These are phyloP conservation scores for Sanguinoderma infundibulare DNA, from an alignment of 1,284 basidiomycete genomes.

Conservation along the genomic window DNA sequence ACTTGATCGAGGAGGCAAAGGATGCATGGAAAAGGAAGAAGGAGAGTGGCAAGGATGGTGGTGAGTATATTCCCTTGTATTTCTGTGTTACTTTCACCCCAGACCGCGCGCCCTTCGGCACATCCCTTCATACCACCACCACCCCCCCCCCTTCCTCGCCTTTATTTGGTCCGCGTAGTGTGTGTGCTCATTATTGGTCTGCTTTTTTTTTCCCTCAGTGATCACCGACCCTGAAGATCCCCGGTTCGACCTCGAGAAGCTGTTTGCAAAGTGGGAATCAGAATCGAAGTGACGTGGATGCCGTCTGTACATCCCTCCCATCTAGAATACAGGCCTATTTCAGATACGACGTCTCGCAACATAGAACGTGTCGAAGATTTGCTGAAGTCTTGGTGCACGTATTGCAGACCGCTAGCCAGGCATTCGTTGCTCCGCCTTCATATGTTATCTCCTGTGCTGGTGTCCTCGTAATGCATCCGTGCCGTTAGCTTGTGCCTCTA, in stretches of 20 bases:
- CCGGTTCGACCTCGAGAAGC: constrained; percentile 95
- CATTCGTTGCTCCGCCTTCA: not conserved
- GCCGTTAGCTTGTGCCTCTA: not conserved
- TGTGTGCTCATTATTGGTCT: not conserved
- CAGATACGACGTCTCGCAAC: constrained; percentile 1
- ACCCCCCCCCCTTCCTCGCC: not conserved
- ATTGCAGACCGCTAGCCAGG: not conserved
- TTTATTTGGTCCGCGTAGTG: not conserved
- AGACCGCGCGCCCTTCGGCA: too few species aligned
- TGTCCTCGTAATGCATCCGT: constrained; percentile 9
- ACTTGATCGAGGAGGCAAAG: constrained; percentile 87
- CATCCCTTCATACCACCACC: not conserved
- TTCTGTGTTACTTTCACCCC: not conserved
- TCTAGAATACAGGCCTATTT: constrained; percentile 24
- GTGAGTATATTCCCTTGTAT: constrained; percentile 44
- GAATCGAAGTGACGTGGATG: constrained; percentile 48
- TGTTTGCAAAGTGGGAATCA: constrained; percentile 79
- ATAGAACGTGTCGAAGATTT: constrained; percentile 2
- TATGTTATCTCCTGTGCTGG: constrained; percentile 9
- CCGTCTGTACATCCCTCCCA: constrained; percentile 14
- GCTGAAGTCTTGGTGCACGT: not conserved
- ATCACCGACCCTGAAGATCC: constrained; percentile 94
- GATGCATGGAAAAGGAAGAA: constrained; percentile 88
- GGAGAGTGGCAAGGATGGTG: constrained; percentile 50
- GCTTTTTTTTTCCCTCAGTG: constrained; percentile 48